A percentile compares a stretch with the other conserved stretches of the same genome.
Evolutionary conservation across 2,329 filamentous ascomycete genomes (phyloP).

Genomic region (Talaromyces sp.): DNA sequence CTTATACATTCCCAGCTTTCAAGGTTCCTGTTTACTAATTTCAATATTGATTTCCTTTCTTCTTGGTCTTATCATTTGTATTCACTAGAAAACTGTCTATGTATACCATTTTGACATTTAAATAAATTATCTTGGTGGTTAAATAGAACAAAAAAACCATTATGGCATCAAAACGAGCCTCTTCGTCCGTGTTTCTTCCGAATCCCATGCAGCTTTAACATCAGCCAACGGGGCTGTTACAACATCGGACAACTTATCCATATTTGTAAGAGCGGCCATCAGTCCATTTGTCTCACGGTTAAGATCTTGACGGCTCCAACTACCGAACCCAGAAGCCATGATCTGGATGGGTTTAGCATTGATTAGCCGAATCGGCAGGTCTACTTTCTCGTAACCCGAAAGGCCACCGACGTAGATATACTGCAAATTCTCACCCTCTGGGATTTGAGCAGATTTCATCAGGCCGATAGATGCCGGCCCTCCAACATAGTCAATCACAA

Average conservation of each 20-base stretch:
- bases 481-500: not conserved
- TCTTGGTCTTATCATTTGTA: not conserved
- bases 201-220: not conserved
- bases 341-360: not conserved
- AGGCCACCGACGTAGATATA: not conserved
- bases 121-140: no score
- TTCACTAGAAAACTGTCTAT: not conserved
- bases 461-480: not conserved
- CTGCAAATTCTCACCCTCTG: not conserved
- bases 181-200: not conserved
- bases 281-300: not conserved
- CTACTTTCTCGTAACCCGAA: not conserved
- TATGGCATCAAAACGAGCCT: not conserved
- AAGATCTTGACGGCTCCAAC: not conserved
- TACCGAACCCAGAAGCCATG: not conserved
- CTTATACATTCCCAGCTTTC: not conserved
- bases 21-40: not conserved
- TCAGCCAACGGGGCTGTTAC: not conserved
- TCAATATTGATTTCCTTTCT: not conserved
- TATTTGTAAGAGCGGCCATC: not conserved
- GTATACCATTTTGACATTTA: no score
- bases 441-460: not conserved
- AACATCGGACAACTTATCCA: not conserved
- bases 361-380: not conserved
- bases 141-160: no score